Base-by-base conservation (phyloP, 257 asterid genomes). In the Hygrophila difformis region DNA sequence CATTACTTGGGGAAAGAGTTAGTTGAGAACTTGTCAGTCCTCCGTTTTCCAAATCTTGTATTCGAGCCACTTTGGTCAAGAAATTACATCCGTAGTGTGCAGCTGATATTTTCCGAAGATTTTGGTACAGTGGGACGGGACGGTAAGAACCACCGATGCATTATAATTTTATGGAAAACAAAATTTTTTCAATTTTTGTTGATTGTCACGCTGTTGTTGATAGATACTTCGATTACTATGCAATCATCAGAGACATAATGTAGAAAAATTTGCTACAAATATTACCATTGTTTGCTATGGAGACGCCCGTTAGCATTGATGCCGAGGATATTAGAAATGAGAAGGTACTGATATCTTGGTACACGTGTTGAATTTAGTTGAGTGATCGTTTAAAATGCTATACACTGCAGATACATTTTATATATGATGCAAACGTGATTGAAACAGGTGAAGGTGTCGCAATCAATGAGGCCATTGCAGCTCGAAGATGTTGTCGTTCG, bases 21-120 rank as follows among this genome's bases (percentile, higher is more conserved):
- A 18, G 97, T 88, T 0, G 97, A 88, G 61, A 88, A 88, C 65
- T 79, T 88, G 7, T 88, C 97, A 0, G 95, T 88, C 51, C 95
- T 88, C 55, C 93, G 97, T 10, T 88, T 87, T 55, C 81, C 97
- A 10, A 88, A 88, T 65, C 92, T 88, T 18, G 74, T 84, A 4
- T 88, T 88, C 8, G 97, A 81, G 82, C 97, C 95, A 47, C 87
- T 88, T 42, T 88, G 97, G 97, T 88, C 89, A 15, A 81, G 95
- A 62, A 55, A 81, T 54, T 84, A 87, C 70, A 84, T 87, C 60
- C 87, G 93, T 23, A 87, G 74, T 57, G 97, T 87, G 53, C 97
- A 88, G 71, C 81, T 88, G 40, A 87, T 83, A 60, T 87, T 87
- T 57, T 87, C 97, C 11, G 97, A 87, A 68, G 94, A 87, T 68